phyloP scores from a whole-genome alignment of 2,329 filamentous ascomycete species.

The Chaetothyriales sp. region DNA sequence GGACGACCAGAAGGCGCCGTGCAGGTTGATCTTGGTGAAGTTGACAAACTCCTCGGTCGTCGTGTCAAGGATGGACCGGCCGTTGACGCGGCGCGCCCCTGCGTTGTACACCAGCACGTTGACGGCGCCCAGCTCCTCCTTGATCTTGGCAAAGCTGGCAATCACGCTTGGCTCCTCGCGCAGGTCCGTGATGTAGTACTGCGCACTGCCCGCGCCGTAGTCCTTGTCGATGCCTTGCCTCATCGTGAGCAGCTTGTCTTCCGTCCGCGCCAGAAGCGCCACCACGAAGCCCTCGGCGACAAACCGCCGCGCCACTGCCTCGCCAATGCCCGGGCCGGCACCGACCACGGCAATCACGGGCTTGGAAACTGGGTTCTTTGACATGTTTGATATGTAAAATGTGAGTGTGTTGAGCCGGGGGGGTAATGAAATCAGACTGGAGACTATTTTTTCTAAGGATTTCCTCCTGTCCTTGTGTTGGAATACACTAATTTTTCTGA shows the following conservation, averaged over 20 bases:
- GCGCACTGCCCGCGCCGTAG: constrained; percentile 6
- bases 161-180: constrained; percentile 6
- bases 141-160: constrained; percentile 7
- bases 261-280: constrained; percentile 11
- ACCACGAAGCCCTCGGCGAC: constrained; percentile 9
- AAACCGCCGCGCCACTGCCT: constrained; percentile 13
- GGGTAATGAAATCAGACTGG: too few species aligned
- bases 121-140: constrained; percentile 8
- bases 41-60: constrained; percentile 12
- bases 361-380: constrained; percentile 7
- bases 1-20: constrained; percentile 16
- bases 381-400: constrained; percentile 6
- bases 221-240: constrained; percentile 7
- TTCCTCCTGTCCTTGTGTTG: not conserved
- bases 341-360: constrained; percentile 12
- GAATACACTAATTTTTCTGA: not conserved
- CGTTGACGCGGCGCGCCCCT: constrained; percentile 12
- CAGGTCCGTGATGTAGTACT: constrained; percentile 13
- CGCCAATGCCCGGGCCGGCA: constrained; percentile 12
- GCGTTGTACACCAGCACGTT: constrained; percentile 12
- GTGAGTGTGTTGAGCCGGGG: too few species aligned
- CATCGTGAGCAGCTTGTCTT: constrained; percentile 13
- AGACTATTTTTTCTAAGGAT: not conserved
- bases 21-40: constrained; percentile 15
- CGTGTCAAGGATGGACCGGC: constrained; percentile 10